A percentile compares a stretch with the other conserved stretches of the same genome.
These are phyloP conservation scores for Lasiosphaeriaceae sp. DNA, from an alignment of 495 filamentous ascomycete genomes.

Conservation along the genomic window DNA sequence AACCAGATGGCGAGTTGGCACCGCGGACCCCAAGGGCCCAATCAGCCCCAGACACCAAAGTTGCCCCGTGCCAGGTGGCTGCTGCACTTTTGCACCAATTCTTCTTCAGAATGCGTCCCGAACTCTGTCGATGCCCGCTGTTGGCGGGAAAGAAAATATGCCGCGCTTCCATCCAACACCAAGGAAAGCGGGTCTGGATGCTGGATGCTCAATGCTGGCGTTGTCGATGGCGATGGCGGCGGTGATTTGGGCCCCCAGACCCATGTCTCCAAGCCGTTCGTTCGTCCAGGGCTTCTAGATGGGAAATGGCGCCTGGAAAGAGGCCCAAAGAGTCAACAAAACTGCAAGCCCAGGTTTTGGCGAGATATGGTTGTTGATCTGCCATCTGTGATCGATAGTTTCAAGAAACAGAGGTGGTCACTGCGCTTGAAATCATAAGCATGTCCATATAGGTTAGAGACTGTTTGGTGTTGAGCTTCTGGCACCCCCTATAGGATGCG, in stretches of 20 bases:
- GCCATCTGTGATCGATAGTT: neutral
- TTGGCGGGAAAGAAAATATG: neutral
- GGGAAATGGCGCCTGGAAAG: too few relatives aligned
- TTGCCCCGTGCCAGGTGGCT: conserved; percentile 13
- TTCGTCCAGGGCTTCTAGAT: too few relatives aligned
- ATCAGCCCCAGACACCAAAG: neutral
- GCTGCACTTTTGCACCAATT: neutral
- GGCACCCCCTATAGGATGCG: neutral
- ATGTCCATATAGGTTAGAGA: neutral
- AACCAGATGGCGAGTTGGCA: neutral
- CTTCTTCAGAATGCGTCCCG: neutral
- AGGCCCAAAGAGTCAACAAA: too few relatives aligned
- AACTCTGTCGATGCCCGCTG: neutral
- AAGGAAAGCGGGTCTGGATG: neutral
- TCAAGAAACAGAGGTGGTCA: neutral
- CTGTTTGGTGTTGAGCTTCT: neutral
- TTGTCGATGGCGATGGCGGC: too few relatives aligned
- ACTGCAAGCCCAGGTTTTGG: too few relatives aligned
- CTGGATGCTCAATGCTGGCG: too few relatives aligned
- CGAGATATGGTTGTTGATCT: neutral
- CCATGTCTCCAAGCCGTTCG: too few relatives aligned
- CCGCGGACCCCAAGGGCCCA: conserved; percentile 6
- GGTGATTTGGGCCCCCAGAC: too few relatives aligned
- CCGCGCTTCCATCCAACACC: neutral
- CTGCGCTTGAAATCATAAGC: neutral